Evolutionary conservation across 2,329 filamentous ascomycete genomes (phyloP).

Genomic region (Diaporthe vexans): DNA sequence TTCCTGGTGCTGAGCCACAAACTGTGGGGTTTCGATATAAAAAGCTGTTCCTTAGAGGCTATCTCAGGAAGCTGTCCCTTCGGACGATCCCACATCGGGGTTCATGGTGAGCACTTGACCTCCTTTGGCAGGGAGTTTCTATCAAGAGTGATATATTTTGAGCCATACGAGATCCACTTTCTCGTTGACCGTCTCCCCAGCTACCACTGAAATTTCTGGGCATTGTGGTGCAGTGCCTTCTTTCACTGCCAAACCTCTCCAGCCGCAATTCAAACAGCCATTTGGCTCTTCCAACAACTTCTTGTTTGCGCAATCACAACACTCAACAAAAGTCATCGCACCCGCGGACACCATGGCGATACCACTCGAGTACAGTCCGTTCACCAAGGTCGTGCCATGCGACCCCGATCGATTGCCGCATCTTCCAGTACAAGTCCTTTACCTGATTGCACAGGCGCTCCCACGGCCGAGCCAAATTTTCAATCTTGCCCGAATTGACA

Average conservation of each 20-base stretch:
- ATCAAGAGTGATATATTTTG: not conserved
- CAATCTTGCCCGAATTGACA: not conserved
- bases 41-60: no score
- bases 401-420: not conserved
- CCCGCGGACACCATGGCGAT: not conserved
- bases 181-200: not conserved
- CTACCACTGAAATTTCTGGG: no score
- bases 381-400: not conserved
- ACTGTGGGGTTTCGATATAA: no score
- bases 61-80: no score
- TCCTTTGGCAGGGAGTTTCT: not conserved
- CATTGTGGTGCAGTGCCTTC: not conserved
- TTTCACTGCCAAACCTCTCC: not conserved
- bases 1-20: no score
- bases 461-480: not conserved
- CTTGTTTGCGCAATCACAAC: not conserved
- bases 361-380: not conserved
- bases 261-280: not conserved
- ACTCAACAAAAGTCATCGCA: not conserved
- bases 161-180: not conserved
- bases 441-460: not conserved
- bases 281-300: not conserved
- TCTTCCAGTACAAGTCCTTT: not conserved
- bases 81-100: no score
- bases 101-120: no score